phyloP scores from a whole-genome alignment of 345 rosid genomes.

The Boechera divaricarpa region DNA sequence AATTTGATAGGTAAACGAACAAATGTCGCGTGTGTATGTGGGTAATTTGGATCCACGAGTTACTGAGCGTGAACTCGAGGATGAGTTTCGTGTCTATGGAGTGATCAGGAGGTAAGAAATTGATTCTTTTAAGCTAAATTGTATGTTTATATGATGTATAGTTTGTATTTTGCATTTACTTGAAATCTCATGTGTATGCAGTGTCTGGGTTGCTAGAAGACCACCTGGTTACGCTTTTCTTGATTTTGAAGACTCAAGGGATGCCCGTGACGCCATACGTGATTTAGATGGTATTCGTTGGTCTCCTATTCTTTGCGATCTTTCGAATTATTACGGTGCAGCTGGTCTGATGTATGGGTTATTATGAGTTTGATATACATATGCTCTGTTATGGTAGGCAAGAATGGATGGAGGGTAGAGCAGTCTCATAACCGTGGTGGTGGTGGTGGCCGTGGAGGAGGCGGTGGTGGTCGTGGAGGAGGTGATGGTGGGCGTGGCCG shows the following conservation, averaged over 20 bases:
- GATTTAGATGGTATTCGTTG: slow-evolving; percentile 70
- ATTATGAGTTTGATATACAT: neutral
- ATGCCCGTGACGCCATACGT: slow-evolving; percentile 83
- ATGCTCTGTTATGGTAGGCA: slow-evolving; percentile 54
- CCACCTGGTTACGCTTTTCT: slow-evolving; percentile 92
- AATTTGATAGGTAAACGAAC: slow-evolving; percentile 36
- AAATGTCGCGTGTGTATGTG: slow-evolving; percentile 81
- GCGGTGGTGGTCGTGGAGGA: slow-evolving; percentile 53
- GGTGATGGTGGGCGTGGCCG: slow-evolving; percentile 69
- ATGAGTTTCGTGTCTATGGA: slow-evolving; percentile 73
- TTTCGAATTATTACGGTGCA: neutral
- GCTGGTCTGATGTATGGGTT: neutral
- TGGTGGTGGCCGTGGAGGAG: slow-evolving; percentile 56
- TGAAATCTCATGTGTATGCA: slow-evolving; percentile 28
- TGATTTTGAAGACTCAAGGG: slow-evolving; percentile 83
- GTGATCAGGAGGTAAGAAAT: slow-evolving; percentile 62
- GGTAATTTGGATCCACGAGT: slow-evolving; percentile 84
- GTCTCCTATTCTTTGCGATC: neutral
- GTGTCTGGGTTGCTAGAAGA: slow-evolving; percentile 94
- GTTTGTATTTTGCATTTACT: neutral
- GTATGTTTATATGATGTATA: neutral
- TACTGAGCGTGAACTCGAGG: slow-evolving; percentile 77
- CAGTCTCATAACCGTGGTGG: slow-evolving; percentile 85
- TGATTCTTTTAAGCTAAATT: neutral
- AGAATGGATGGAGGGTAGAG: slow-evolving; percentile 94